A percentile compares a stretch with the other conserved stretches of the same genome.
Evolutionary conservation across 495 filamentous ascomycete genomes (phyloP).

Genomic region (Cetradonia linearis): DNA sequence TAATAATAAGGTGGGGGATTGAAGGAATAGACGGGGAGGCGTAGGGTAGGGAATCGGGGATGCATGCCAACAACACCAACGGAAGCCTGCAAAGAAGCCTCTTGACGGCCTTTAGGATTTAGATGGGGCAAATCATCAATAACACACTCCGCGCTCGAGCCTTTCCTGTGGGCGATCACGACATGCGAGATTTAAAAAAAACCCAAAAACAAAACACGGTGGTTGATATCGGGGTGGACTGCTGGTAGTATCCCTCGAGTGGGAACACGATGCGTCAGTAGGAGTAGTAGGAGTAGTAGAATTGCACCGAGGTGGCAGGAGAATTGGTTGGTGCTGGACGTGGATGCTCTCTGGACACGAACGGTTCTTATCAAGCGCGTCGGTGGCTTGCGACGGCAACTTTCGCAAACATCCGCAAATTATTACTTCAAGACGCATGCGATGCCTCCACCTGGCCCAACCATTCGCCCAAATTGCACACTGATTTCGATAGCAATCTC

Average conservation of each 20-base stretch:
- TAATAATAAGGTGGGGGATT: background rate
- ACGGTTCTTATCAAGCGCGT: constrained; percentile 15
- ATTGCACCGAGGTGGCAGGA: background rate
- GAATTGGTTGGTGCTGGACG: constrained; percentile 5
- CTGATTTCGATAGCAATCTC: background rate
- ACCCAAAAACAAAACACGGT: too few relatives aligned
- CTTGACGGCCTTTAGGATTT: too few relatives aligned
- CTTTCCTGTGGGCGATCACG: background rate
- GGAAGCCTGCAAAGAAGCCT: background rate
- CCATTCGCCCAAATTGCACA: constrained; percentile 10
- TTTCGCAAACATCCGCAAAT: background rate
- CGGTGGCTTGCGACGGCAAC: constrained; percentile 14
- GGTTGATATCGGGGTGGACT: too few relatives aligned
- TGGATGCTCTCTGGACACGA: too few relatives aligned
- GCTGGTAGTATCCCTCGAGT: too few relatives aligned
- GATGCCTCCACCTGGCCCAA: background rate
- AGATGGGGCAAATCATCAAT: background rate
- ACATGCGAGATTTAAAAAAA: background rate
- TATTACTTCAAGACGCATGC: background rate
- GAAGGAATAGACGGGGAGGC: background rate
- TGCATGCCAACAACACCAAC: background rate
- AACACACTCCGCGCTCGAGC: background rate
- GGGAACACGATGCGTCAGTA: constrained; percentile 2
- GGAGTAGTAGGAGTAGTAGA: background rate
- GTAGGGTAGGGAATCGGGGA: background rate